phyloP scores from a whole-genome alignment of 2,329 filamentous ascomycete genomes.

The Venturia nashicola region DNA sequence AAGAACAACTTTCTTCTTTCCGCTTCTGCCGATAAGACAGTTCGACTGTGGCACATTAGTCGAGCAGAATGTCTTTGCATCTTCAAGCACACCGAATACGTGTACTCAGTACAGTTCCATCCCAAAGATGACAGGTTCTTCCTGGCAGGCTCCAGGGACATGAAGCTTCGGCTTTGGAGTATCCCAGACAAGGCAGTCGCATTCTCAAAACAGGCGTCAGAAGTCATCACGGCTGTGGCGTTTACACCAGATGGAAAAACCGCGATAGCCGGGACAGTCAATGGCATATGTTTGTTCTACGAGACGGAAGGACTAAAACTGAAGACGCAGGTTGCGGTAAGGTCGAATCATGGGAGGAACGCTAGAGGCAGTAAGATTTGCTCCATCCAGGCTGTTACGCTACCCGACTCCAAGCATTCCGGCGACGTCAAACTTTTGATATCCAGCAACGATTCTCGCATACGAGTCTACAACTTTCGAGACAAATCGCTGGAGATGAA shows the following conservation, averaged over 20 bases:
- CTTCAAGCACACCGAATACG: constrained; percentile 90
- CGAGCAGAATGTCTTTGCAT: constrained; percentile 78
- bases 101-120: constrained; percentile 90
- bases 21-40: constrained; percentile 96
- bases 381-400: constrained; percentile 65
- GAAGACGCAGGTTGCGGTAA: constrained; percentile 80
- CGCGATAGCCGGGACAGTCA: constrained; percentile 77
- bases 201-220: constrained; percentile 61
- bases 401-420: constrained; percentile 40
- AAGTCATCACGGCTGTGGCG: constrained; percentile 86
- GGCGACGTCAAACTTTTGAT: constrained; percentile 73
- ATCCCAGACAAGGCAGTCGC: constrained; percentile 94
- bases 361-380: constrained; percentile 97
- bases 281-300: constrained; percentile 78
- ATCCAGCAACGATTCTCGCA: constrained; percentile 87
- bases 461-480: constrained; percentile 77
- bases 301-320: constrained; percentile 83
- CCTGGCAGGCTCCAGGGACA: constrained; percentile 82
- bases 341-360: constrained; percentile 83
- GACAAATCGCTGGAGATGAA: constrained; percentile 81
- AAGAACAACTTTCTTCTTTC: constrained; percentile 97
- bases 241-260: constrained; percentile 88
- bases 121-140: constrained; percentile 95
- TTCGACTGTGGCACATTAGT: constrained; percentile 84
- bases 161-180: constrained; percentile 82